Conservation (phyloP, 306 rosid species). For the Pachyrhizus erosus region DNA sequence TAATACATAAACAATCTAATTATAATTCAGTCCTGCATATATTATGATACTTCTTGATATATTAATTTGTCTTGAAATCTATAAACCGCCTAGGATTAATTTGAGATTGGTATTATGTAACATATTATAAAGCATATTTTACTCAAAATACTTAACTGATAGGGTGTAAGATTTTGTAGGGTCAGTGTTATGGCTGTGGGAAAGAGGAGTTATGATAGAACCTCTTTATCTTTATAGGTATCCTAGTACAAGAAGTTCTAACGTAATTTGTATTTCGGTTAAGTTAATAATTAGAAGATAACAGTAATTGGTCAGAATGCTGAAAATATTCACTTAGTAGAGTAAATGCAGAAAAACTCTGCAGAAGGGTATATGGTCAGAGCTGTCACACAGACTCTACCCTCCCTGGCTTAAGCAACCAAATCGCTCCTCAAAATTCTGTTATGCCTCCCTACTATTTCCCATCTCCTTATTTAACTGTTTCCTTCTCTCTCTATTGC, state of each 20-base stretch:
- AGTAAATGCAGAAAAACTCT: background rate
- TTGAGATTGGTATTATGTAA: constrained; percentile 20
- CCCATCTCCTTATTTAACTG: background rate
- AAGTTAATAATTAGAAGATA: background rate
- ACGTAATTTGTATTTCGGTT: background rate
- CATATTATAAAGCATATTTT: constrained; percentile 14
- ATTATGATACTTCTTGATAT: constrained; percentile 32
- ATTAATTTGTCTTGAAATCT: constrained; percentile 17
- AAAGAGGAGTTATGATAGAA: background rate
- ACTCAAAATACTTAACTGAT: background rate
- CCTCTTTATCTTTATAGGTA: background rate
- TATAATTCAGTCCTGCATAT: constrained; percentile 33
- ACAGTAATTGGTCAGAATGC: constrained; percentile 8
- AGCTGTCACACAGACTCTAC: background rate
- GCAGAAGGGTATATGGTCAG: background rate
- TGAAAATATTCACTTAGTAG: background rate
- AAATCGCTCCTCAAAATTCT: background rate
- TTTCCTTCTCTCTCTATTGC: background rate
- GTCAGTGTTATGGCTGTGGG: background rate
- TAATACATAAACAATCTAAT: constrained; percentile 17
- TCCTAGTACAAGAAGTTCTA: background rate
- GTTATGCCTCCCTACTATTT: background rate
- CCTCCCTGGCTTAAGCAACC: background rate
- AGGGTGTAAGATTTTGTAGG: constrained; percentile 20
- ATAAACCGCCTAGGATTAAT: background rate